These are phyloP conservation scores for Ceratocystis colombiana DNA, from an alignment of 2,329 filamentous ascomycete genomes.

Conservation along the genomic window DNA sequence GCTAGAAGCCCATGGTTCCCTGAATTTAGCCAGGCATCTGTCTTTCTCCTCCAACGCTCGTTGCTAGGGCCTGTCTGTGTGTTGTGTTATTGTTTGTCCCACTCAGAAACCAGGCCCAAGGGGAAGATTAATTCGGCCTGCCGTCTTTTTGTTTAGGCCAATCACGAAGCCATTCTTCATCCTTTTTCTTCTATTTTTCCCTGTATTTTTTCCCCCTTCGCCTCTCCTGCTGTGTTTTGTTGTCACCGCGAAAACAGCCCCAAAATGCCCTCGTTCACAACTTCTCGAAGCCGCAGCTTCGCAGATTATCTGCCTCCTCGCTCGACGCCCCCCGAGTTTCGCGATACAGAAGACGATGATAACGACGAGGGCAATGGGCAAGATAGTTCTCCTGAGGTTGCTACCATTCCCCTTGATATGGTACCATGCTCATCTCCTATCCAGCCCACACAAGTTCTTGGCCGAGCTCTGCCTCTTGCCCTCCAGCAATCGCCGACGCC, in stretches of 20 bases:
- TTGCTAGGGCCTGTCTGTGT: slow-evolving; percentile 14
- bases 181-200: slow-evolving; percentile 11
- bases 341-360: slow-evolving; percentile 6
- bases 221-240: slow-evolving; percentile 11
- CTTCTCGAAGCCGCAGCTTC: neutral
- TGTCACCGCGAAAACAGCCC: neutral
- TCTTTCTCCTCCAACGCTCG: neutral
- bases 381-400: slow-evolving; percentile 31
- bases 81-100: slow-evolving; percentile 16
- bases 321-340: slow-evolving; percentile 13
- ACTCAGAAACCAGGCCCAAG: slow-evolving; percentile 1
- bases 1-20: neutral
- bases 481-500: slow-evolving; percentile 26
- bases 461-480: slow-evolving; percentile 17
- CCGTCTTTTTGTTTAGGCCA: neutral
- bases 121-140: slow-evolving; percentile 7
- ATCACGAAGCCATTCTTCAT: slow-evolving; percentile 6
- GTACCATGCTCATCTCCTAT: slow-evolving; percentile 38
- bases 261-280: slow-evolving; percentile 4
- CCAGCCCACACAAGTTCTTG: slow-evolving; percentile 41
- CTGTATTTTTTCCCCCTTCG: slow-evolving; percentile 15
- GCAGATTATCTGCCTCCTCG: neutral
- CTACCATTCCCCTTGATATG: slow-evolving; percentile 29
- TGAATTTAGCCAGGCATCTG: neutral
- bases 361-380: slow-evolving; percentile 18